Base-by-base conservation (phyloP, 106 monocot genomes). In the Platanthera zijinensis region DNA sequence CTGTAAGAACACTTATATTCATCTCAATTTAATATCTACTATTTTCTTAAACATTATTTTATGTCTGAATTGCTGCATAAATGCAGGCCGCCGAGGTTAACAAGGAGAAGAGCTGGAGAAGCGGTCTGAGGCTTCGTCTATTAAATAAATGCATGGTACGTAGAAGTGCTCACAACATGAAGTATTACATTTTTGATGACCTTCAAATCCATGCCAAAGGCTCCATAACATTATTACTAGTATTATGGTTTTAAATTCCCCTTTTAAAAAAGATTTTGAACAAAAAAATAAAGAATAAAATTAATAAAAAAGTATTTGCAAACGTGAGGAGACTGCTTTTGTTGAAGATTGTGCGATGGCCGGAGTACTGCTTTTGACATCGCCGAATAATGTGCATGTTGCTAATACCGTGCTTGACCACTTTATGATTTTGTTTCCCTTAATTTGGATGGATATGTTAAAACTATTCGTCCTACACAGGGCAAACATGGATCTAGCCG, bases 21-120 rank as follows among this genome's bases (percentile, higher is more conserved):
- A 39, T 61, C 22, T 80, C 14, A 19, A 25, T 6, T 51, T 8
- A 49, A 19, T 51, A 17, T 77, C 46, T 21, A 18, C 12, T 19
- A 21, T 73, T 17, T 49, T 7, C 62, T 7, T 0, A 25, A 25
- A 25, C 25, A 25, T 25, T 0, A 51, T 22, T 8, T 32, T 17
- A 50, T 51, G 39, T 39, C 39, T 69, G 32, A 30, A 30, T 61
- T 74, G 14, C 46, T 70, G 25, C 18, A 72, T 15, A 22, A 72
- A 4, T 50, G 4, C 79, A 99, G 99, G 80, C 90, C 79, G 57
- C 57, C 28, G 99, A 90, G 74, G 86, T 99, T 7, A 94, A 90
- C 84, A 84, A 92, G 70, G 94, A 88, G 84, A 88, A 83, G 76
- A 94, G 88, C 78, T 99, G 99, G 99, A 94, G 97, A 83, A 99